These are phyloP conservation scores for Aspergillus chevalieri DNA, from an alignment of 2,329 filamentous ascomycete species.

Conservation along the genomic window DNA sequence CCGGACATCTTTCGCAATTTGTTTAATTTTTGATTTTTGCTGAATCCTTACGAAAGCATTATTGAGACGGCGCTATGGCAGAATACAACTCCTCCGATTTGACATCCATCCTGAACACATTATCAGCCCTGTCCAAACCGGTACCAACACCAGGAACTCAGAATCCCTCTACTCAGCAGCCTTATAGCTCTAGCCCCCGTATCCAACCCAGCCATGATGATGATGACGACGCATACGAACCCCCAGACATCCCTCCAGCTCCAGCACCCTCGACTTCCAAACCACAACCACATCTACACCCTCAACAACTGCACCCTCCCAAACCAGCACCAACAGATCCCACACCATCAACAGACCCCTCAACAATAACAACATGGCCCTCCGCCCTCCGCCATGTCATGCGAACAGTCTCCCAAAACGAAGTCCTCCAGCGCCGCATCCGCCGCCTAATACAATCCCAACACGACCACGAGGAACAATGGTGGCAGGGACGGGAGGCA, in stretches of 20 bases:
- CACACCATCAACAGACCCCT: slow-evolving; percentile 29
- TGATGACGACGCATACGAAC: slow-evolving; percentile 13
- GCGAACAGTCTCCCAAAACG: slow-evolving; percentile 42
- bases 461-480: slow-evolving; percentile 57
- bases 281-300: neutral
- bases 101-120: slow-evolving; percentile 36
- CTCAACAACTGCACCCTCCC: slow-evolving; percentile 1
- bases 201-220: neutral
- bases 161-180: neutral
- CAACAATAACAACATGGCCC: slow-evolving; percentile 48
- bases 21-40: too few species aligned
- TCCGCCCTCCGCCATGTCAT: slow-evolving; percentile 47
- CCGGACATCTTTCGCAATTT: too few species aligned
- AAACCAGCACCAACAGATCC: slow-evolving; percentile 3
- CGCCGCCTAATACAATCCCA: slow-evolving; percentile 58
- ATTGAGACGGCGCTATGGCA: neutral
- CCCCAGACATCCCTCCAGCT: slow-evolving; percentile 8
- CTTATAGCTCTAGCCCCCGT: neutral
- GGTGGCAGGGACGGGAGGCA: slow-evolving; percentile 50
- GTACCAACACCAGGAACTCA: neutral
- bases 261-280: neutral
- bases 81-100: slow-evolving; percentile 30
- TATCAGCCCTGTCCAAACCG: slow-evolving; percentile 30
- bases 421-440: slow-evolving; percentile 41
- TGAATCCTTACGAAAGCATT: slow-evolving; percentile 9